A percentile compares a stretch with the other conserved stretches of the same genome.
Evolutionary conservation across 805 yeast species (phyloP).

Genomic region (Candida tallmaniae): DNA sequence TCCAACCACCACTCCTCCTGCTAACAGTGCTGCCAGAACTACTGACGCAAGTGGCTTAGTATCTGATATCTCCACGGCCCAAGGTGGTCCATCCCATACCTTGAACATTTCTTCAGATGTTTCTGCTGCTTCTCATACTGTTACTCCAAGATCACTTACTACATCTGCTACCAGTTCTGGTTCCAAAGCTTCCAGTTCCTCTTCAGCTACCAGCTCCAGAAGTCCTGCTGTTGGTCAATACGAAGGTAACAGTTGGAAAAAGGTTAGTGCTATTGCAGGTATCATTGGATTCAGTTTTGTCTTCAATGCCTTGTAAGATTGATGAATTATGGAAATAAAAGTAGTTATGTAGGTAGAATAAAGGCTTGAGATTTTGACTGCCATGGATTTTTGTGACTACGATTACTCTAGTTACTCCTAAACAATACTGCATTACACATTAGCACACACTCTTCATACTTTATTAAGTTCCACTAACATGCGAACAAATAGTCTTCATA

Average conservation of each 20-base stretch:
- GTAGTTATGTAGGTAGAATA: not conserved
- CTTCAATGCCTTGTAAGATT: constrained; percentile 20
- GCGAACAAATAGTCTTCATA: too few relatives aligned
- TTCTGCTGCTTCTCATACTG: constrained; percentile 8
- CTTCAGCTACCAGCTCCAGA: constrained; percentile 8
- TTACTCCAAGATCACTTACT: constrained; percentile 3
- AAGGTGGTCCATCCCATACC: constrained; percentile 8
- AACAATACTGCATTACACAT: too few relatives aligned
- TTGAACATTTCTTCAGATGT: constrained; percentile 11
- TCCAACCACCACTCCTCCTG: constrained; percentile 9
- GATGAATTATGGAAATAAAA: too few relatives aligned
- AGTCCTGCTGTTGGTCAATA: constrained; percentile 13
- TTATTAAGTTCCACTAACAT: too few relatives aligned
- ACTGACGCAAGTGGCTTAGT: constrained; percentile 14
- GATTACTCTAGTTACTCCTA: too few relatives aligned
- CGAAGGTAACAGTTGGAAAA: constrained; percentile 32
- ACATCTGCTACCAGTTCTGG: constrained; percentile 9
- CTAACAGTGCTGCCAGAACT: constrained; percentile 8
- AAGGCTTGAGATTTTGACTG: too few relatives aligned
- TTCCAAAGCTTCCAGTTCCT: constrained; percentile 1
- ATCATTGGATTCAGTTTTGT: constrained; percentile 32
- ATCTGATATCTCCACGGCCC: constrained; percentile 9
- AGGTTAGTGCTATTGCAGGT: constrained; percentile 32
- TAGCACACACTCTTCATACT: too few relatives aligned
- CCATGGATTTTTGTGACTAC: not conserved